These are phyloP conservation scores for Debaryomycetaceae sp. DNA, from an alignment of 1,139 yeast species.

Conservation along the genomic window DNA sequence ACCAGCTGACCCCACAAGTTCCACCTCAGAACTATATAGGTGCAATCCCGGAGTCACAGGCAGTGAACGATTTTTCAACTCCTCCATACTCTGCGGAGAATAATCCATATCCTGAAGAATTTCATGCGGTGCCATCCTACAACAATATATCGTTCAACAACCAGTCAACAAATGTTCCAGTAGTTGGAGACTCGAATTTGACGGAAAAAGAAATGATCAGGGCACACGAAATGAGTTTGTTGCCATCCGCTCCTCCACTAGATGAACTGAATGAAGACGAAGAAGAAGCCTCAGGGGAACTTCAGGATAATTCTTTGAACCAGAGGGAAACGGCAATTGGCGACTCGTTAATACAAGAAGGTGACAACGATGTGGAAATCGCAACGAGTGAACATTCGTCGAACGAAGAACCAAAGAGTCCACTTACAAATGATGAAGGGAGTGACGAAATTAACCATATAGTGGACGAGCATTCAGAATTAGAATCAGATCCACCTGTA, in stretches of 20 bases:
- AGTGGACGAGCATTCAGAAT: too few species aligned
- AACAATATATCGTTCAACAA: slow-evolving; percentile 11
- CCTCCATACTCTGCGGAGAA: slow-evolving; percentile 16
- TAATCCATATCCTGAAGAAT: slow-evolving; percentile 3
- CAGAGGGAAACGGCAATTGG: background rate
- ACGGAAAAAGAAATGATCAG: slow-evolving; percentile 56
- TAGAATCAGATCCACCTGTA: too few species aligned
- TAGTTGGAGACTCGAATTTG: slow-evolving; percentile 18
- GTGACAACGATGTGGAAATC: background rate
- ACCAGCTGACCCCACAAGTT: slow-evolving; percentile 1
- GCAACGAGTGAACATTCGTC: background rate
- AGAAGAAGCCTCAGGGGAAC: slow-evolving; percentile 6
- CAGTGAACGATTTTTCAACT: slow-evolving; percentile 12
- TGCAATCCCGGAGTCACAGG: slow-evolving; percentile 14
- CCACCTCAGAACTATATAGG: slow-evolving; percentile 4
- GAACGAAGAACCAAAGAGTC: background rate
- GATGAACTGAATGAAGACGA: slow-evolving; percentile 22
- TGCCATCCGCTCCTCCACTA: slow-evolving; percentile 60
- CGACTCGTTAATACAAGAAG: background rate
- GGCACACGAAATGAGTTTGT: slow-evolving; percentile 50
- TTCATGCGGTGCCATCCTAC: slow-evolving; percentile 22
- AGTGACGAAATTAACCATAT: too few species aligned
- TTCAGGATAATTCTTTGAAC: background rate
- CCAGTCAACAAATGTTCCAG: slow-evolving; percentile 9
- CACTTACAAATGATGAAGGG: too few species aligned